These are phyloP conservation scores for Pulveroboletus frians DNA, from an alignment of 768 basidiomycete species.

Conservation along the genomic window DNA sequence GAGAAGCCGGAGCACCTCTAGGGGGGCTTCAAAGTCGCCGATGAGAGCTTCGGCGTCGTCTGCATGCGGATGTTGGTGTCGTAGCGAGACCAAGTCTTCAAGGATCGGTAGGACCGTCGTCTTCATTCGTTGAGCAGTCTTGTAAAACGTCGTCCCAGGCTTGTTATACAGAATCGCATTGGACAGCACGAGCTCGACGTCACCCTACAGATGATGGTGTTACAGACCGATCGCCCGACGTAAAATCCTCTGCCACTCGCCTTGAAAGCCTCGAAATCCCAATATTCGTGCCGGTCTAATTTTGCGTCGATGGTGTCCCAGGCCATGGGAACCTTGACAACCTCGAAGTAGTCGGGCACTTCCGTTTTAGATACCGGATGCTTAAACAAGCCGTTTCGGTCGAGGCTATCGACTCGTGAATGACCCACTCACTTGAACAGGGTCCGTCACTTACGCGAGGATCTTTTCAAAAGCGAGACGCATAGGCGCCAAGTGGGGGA, in stretches of 20 bases:
- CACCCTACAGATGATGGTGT: slow-evolving; percentile 43
- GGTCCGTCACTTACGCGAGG: slow-evolving; percentile 46
- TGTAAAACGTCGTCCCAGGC: slow-evolving; percentile 63
- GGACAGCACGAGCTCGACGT: slow-evolving; percentile 75
- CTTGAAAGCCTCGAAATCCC: slow-evolving; percentile 69
- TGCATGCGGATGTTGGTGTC: slow-evolving; percentile 12
- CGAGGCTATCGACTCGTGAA: slow-evolving; percentile 46
- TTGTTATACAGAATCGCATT: slow-evolving; percentile 90
- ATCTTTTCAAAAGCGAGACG: slow-evolving; percentile 67
- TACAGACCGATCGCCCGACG: not conserved
- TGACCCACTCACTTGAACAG: not conserved
- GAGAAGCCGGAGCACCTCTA: slow-evolving; percentile 53
- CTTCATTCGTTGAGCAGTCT: slow-evolving; percentile 62
- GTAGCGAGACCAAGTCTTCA: slow-evolving; percentile 20
- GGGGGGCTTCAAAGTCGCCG: slow-evolving; percentile 73
- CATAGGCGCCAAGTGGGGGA: slow-evolving; percentile 59
- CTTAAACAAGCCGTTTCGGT: slow-evolving; percentile 71
- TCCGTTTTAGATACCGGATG: slow-evolving; percentile 73
- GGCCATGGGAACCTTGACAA: slow-evolving; percentile 84
- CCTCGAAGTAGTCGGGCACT: slow-evolving; percentile 88
- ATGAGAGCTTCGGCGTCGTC: slow-evolving; percentile 24
- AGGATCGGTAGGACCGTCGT: slow-evolving; percentile 35
- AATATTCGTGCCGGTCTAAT: slow-evolving; percentile 78
- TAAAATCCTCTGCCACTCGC: slow-evolving; percentile 31
- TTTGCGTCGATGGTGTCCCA: slow-evolving; percentile 79